These are phyloP conservation scores for Daphne laureola DNA, from an alignment of 441 rosid genomes.

Conservation along the genomic window DNA sequence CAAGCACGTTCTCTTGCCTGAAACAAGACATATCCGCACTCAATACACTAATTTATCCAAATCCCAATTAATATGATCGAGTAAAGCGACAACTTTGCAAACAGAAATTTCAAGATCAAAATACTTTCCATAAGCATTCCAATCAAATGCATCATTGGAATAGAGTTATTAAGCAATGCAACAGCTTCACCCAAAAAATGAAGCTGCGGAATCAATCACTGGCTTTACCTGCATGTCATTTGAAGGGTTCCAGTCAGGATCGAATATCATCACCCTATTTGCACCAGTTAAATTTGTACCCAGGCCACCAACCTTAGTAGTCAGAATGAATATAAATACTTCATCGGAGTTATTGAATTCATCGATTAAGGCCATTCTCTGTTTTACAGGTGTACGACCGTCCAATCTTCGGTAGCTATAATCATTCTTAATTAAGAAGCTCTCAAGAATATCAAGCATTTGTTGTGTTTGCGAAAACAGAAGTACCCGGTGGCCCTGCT, in stretches of 20 bases:
- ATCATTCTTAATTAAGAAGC: conserved; percentile 49
- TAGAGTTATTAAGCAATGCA: neutral
- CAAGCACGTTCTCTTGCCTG: conserved; percentile 99
- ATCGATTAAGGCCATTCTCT: conserved; percentile 95
- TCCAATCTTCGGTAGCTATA: conserved; percentile 91
- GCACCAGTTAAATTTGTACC: conserved; percentile 97
- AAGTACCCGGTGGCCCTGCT: conserved; percentile 91
- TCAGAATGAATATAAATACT: conserved; percentile 73
- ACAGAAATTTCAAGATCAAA: neutral
- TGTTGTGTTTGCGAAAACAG: conserved; percentile 91
- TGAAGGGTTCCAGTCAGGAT: conserved; percentile 99
- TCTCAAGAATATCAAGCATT: conserved; percentile 94
- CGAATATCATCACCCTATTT: conserved; percentile 88
- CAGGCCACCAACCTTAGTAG: conserved; percentile 94
- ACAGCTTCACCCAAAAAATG: conserved; percentile 6
- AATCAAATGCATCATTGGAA: neutral
- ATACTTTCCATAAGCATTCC: neutral
- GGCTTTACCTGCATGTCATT: conserved; percentile 83
- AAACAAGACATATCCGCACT: conserved; percentile 12
- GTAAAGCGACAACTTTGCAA: neutral
- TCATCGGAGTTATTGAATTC: conserved; percentile 72
- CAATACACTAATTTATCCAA: conserved; percentile 8
- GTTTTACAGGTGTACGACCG: conserved; percentile 79
- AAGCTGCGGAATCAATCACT: conserved; percentile 7
- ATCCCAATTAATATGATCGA: neutral